Percentiles rank a stretch among this genome's conserved stretches.
Evolutionary conservation across 2,329 filamentous ascomycete genomes (phyloP).

Genomic region (Hypoxylon rubiginosum): DNA sequence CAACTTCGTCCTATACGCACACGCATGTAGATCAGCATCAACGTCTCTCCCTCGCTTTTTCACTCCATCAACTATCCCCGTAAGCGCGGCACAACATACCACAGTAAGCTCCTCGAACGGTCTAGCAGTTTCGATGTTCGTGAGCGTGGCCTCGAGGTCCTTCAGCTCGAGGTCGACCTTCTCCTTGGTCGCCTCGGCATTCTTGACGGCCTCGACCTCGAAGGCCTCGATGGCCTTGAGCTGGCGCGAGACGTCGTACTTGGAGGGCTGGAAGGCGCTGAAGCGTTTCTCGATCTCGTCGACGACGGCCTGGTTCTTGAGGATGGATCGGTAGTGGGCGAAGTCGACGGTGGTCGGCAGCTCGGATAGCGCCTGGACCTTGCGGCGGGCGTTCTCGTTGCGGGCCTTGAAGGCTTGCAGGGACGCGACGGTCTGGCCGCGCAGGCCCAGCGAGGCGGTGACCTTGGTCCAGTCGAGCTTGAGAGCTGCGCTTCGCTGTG

Average conservation of each 20-base stretch:
- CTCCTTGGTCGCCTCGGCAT: slow-evolving; percentile 95
- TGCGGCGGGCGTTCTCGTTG: slow-evolving; percentile 98
- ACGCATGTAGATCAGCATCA: slow-evolving; percentile 47
- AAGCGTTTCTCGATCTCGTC: slow-evolving; percentile 99
- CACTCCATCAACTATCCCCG: slow-evolving; percentile 2
- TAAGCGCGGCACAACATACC: slow-evolving; percentile 70
- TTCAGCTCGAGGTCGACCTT: slow-evolving; percentile 95
- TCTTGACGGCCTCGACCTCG: slow-evolving; percentile 96
- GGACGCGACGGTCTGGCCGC: slow-evolving; percentile 90
- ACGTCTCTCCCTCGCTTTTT: slow-evolving; percentile 21
- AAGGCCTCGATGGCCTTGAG: slow-evolving; percentile 98
- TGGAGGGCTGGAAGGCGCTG: slow-evolving; percentile 88
- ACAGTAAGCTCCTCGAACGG: slow-evolving; percentile 98
- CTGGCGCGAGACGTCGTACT: slow-evolving; percentile 93
- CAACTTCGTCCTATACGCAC: slow-evolving; percentile 85
- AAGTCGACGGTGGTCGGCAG: slow-evolving; percentile 92
- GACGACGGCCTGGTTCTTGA: slow-evolving; percentile 96
- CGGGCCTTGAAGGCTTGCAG: slow-evolving; percentile 99
- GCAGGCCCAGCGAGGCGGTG: slow-evolving; percentile 92
- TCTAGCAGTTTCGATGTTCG: slow-evolving; percentile 96
- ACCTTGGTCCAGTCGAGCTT: slow-evolving; percentile 99
- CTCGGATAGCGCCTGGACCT: slow-evolving; percentile 86
- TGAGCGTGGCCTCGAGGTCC: slow-evolving; percentile 93
- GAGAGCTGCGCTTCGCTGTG: slow-evolving; percentile 93
- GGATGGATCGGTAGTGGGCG: slow-evolving; percentile 86